Base-by-base conservation (phyloP, 139 green algal species). In the Coelastrella sp. region DNA sequence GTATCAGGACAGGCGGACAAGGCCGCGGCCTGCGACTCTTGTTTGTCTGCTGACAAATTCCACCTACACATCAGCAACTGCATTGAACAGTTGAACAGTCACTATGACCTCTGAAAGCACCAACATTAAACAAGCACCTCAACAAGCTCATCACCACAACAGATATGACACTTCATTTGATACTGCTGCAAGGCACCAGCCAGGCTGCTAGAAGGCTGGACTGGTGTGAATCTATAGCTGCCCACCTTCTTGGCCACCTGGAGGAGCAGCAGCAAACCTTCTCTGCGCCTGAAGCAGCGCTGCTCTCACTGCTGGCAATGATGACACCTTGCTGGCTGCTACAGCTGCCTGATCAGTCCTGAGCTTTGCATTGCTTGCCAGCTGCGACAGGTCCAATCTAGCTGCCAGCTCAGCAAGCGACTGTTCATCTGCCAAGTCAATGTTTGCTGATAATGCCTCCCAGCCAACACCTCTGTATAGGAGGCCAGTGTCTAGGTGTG, bases 201-300 rank as follows among this genome's bases (percentile, higher is more conserved):
- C 22, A 17, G 19, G 14, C 20, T 19, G 20, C 76, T 20, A 56
- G 57, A 14, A 49, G 49, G 65, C 49, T 57, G 49, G 17, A 8
- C 19, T 6, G 35, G 7, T 59, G 10, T 80, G 9, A 35, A 59
- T 17, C 80, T 83, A 49, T 49, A 49, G 35, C 35, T 49, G 35
- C 35, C 35, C 82, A 88, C 80, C 81, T n/a, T 59, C 24, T 7
- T 59, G 78, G 6, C 35, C 60, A 25, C 27, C 35, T 61, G 82
- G 70, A 20, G 89, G 76, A 49, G 35, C 19, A 4, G 58, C 27
- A 61, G 75, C 82, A 92, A 89, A 89, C 27, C 49, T 27, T 19
- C 89, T 68, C 75, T 85, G 82, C 19, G 82, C 76, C 82, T 89
- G 12, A 60, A 89, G 82, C 78, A 85, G 81, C 11, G 89, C 82